Base-by-base conservation (phyloP, 2,329 filamentous ascomycete genomes). In the Alternaria consortialis region DNA sequence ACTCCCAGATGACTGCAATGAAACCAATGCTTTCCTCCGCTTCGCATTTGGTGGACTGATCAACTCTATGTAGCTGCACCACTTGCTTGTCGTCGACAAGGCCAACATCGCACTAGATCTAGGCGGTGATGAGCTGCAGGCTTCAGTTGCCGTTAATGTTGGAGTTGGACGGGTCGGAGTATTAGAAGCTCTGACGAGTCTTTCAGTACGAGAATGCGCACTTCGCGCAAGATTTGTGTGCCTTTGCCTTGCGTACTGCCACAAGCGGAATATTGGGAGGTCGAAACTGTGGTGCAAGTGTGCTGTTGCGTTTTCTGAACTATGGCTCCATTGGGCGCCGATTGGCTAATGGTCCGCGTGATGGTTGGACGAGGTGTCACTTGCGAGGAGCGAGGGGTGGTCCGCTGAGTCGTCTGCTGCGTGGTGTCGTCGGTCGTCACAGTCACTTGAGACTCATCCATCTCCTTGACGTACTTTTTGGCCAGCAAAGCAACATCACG, bases 401-500 rank as follows among this genome's bases (percentile, higher is more conserved):
- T 68, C 6, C 53, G 53, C 20, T 72, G 67, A 1, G 63, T 70
- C 1, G 66, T 69, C 8, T 60, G 17, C 42, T 74, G 70, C 7
- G 70, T 72, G 5, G 69, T 74, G 7, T 63, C 60, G 27, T 70
- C 64, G n/a, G 68, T 68, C 7, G 63, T 66, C 7, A 32, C 17
- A 3, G 56, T 57, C 3, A n/a, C 17, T 27, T 76, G 73, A 23
- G 68, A 72, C 4, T 34, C 48, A 5, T 27, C 25, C 20, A 63
- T 60, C 11, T 72, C 64, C 20, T 53, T 46, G 9, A 48, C 40
- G 43, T 75, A 76, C 40, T 67, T 71, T 27, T 67, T 59, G 1
- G 53, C 68, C 5, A 75, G 56, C 12, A 73, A 29, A 7, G 71
- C 74, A 7, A 77, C 71, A 32, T 77, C 74, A 60, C 59, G 72